Evolutionary conservation across 768 basidiomycete species (phyloP).

Genomic region (Neoboletus subvelutipes): DNA sequence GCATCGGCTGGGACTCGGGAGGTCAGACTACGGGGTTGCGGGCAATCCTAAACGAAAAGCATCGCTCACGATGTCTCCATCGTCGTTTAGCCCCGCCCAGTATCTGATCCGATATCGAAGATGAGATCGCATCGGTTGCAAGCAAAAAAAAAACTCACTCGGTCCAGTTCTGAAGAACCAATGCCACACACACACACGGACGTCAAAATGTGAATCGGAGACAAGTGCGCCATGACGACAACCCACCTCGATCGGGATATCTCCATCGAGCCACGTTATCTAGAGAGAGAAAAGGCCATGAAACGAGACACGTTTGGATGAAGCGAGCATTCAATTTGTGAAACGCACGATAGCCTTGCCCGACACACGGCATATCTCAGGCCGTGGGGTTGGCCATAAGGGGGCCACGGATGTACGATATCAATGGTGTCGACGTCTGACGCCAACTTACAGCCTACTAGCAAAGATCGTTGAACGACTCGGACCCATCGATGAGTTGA

Average conservation of each 20-base stretch:
- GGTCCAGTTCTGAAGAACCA: constrained; percentile 48
- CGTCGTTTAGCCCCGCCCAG: constrained; percentile 57
- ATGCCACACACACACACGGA: not conserved
- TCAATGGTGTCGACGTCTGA: too few relatives aligned
- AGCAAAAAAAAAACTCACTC: constrained; percentile 38
- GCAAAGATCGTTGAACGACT: too few relatives aligned
- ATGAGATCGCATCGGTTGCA: not conserved
- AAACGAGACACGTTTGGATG: not conserved
- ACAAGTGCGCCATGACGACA: not conserved
- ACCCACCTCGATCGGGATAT: constrained; percentile 49
- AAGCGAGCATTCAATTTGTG: not conserved
- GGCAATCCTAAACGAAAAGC: not conserved
- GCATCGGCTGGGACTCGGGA: constrained; percentile 28
- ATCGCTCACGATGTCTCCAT: constrained; percentile 54
- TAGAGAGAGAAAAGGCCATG: constrained; percentile 22
- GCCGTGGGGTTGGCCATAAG: not conserved
- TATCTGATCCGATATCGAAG: constrained; percentile 36
- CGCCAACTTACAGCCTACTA: too few relatives aligned
- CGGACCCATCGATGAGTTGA: not conserved
- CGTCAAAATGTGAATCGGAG: not conserved
- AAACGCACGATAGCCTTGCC: constrained; percentile 44
- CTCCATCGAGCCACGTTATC: constrained; percentile 66
- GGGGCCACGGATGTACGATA: not conserved
- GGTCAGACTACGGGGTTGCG: not conserved
- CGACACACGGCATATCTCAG: constrained; percentile 20